Conservation (phyloP, 2,329 filamentous ascomycete species). For the Botrytis tulipae region DNA sequence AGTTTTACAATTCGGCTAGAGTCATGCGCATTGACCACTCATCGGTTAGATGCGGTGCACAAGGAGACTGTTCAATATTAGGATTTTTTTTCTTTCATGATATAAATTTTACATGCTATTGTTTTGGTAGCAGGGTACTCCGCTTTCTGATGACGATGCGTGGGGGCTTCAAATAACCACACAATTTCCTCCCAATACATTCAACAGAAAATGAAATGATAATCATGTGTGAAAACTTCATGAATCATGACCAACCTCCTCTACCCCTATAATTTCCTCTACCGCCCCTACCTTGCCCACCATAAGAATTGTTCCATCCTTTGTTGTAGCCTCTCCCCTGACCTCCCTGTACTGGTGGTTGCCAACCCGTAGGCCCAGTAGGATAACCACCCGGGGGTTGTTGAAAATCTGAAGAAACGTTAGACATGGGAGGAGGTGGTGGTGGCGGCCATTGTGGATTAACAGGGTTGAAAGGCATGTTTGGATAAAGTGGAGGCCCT, state of each 20-base stretch:
- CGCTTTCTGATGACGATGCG: conserved; percentile 19
- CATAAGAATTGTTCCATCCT: conserved; percentile 31
- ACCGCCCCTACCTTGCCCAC: conserved; percentile 28
- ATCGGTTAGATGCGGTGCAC: conserved; percentile 20
- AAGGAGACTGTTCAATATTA: not conserved
- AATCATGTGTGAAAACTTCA: conserved; percentile 11
- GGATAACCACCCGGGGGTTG: conserved; percentile 27
- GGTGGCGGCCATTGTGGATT: conserved; percentile 23
- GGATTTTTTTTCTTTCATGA: not conserved
- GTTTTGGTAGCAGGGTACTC: conserved; percentile 19
- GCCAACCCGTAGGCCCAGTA: conserved; percentile 33
- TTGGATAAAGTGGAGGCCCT: conserved; percentile 28
- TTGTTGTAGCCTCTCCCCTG: conserved; percentile 30
- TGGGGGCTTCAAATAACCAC: conserved; percentile 15
- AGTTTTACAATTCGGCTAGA: not conserved
- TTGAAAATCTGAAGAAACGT: conserved; percentile 21
- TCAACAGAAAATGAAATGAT: not conserved
- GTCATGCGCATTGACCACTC: conserved; percentile 5
- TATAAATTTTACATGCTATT: conserved; percentile 23
- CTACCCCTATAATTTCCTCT: conserved; percentile 34
- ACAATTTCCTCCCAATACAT: not conserved
- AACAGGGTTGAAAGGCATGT: conserved; percentile 19
- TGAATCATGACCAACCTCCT: conserved; percentile 30
- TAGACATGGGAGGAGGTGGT: conserved; percentile 21
- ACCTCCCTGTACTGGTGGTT: conserved; percentile 22